phyloP scores from a whole-genome alignment of 2,329 filamentous ascomycete genomes.

The Aspergillus ochraceoroseus region DNA sequence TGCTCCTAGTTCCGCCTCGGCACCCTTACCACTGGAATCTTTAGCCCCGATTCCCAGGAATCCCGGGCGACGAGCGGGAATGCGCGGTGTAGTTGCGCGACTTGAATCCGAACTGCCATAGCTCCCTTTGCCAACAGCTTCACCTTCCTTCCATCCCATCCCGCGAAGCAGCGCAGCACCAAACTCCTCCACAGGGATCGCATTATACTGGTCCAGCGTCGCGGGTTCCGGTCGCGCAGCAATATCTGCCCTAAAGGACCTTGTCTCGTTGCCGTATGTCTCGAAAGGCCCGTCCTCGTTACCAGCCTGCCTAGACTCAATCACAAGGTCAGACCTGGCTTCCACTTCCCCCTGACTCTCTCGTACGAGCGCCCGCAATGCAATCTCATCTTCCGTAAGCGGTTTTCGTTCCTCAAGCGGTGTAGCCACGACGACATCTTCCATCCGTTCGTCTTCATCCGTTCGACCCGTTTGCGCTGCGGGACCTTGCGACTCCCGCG shows the following conservation, averaged over 20 bases:
- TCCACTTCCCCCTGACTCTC: slow-evolving; percentile 45
- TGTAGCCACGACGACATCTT: slow-evolving; percentile 19
- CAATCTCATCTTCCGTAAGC: slow-evolving; percentile 57
- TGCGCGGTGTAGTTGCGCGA: slow-evolving; percentile 56
- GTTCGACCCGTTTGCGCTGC: slow-evolving; percentile 17
- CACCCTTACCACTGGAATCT: slow-evolving; percentile 54
- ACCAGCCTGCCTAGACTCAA: slow-evolving; percentile 37
- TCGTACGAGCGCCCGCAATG: slow-evolving; percentile 63
- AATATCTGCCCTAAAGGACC: slow-evolving; percentile 67
- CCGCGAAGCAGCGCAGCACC: slow-evolving; percentile 82
- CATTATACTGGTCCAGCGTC: slow-evolving; percentile 76
- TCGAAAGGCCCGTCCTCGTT: slow-evolving; percentile 21
- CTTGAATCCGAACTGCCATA: slow-evolving; percentile 41
- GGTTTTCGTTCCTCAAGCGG: slow-evolving; percentile 26
- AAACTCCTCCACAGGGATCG: slow-evolving; percentile 90
- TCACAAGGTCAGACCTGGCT: slow-evolving; percentile 49
- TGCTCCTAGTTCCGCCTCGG: slow-evolving; percentile 67
- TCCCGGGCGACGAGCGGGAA: slow-evolving; percentile 67
- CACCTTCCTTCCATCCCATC: slow-evolving; percentile 86
- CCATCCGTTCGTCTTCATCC: slow-evolving; percentile 30
- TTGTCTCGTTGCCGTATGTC: slow-evolving; percentile 40
- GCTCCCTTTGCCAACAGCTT: slow-evolving; percentile 54
- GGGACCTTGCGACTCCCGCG: slow-evolving; percentile 27
- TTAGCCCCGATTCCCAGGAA: slow-evolving; percentile 86
- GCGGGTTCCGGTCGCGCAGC: slow-evolving; percentile 67